Conservation (phyloP, 2,329 filamentous ascomycete species). For the Gaeumannomyces sp. region DNA sequence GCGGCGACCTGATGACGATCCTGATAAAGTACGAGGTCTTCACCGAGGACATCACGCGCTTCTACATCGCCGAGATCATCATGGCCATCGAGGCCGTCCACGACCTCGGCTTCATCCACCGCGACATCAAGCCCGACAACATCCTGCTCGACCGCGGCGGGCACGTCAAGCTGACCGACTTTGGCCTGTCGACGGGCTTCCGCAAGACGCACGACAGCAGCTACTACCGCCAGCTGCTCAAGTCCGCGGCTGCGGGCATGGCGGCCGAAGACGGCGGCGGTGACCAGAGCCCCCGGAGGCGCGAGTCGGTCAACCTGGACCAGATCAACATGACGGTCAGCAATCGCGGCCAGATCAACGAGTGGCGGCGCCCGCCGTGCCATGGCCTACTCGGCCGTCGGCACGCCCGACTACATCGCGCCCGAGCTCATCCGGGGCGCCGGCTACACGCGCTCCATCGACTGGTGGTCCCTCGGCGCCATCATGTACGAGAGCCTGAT, state of each 20-base stretch:
- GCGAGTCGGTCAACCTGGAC: conserved; percentile 70
- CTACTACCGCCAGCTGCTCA: conserved; percentile 93
- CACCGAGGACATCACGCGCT: conserved; percentile 74
- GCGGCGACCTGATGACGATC: conserved; percentile 79
- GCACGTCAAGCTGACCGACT: conserved; percentile 76
- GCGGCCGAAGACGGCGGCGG: too few relatives aligned
- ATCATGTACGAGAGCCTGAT: conserved; percentile 84
- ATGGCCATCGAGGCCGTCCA: conserved; percentile 77
- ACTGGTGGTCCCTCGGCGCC: conserved; percentile 79
- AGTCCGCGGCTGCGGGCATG: conserved; percentile 26
- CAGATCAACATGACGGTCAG: conserved; percentile 74
- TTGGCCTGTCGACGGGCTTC: conserved; percentile 74
- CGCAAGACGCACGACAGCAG: conserved; percentile 95
- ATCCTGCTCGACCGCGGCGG: conserved; percentile 71
- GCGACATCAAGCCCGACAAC: conserved; percentile 79
- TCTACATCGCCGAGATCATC: conserved; percentile 76
- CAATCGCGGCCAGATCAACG: conserved; percentile 73
- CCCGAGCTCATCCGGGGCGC: conserved; percentile 74
- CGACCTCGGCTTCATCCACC: conserved; percentile 74
- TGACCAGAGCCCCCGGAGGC: conserved; percentile 37
- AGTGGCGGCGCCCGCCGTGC: conserved; percentile 70
- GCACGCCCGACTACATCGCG: conserved; percentile 74
- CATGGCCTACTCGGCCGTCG: conserved; percentile 76
- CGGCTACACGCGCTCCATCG: conserved; percentile 71
- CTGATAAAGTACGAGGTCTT: conserved; percentile 81